A percentile compares a stretch with the other conserved stretches of the same genome.
These are phyloP conservation scores for Glarea lozoyensis DNA, from an alignment of 495 filamentous ascomycete species.

Conservation along the genomic window DNA sequence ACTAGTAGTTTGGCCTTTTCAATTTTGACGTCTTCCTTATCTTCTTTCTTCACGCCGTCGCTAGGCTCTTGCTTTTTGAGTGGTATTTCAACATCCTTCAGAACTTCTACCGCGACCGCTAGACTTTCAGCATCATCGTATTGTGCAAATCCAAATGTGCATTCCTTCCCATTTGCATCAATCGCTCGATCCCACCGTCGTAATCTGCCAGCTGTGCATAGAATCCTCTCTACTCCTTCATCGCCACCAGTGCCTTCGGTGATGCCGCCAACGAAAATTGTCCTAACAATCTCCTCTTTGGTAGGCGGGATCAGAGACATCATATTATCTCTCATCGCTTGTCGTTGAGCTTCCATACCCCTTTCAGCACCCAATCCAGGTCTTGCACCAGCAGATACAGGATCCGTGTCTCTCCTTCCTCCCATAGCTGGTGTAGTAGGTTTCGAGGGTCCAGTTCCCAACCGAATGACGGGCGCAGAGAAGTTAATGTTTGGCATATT, in stretches of 20 bases:
- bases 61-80: conserved; percentile 56
- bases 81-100: conserved; percentile 81
- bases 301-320: conserved; percentile 77
- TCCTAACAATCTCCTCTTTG: conserved; percentile 80
- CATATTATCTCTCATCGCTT: conserved; percentile 63
- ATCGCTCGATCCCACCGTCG: conserved; percentile 78
- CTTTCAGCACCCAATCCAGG: conserved; percentile 59
- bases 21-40: conserved; percentile 41
- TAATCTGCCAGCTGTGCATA: conserved; percentile 68
- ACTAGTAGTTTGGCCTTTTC: conserved; percentile 67
- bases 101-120: conserved; percentile 74
- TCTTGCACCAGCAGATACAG: conserved; percentile 39
- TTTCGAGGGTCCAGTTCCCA: conserved; percentile 65
- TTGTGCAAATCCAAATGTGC: conserved; percentile 92
- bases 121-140: conserved; percentile 90
- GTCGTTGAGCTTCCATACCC: conserved; percentile 57
- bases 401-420: conserved; percentile 30
- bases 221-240: conserved; percentile 72
- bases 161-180: conserved; percentile 74
- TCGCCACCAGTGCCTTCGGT: conserved; percentile 70
- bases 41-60: conserved; percentile 32
- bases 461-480: conserved; percentile 89
- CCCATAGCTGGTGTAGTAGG: conserved; percentile 42
- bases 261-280: conserved; percentile 83
- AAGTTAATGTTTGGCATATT: conserved; percentile 98